phyloP scores from a whole-genome alignment of 2,329 filamentous ascomycete genomes.

The Penicillium frequentans region DNA sequence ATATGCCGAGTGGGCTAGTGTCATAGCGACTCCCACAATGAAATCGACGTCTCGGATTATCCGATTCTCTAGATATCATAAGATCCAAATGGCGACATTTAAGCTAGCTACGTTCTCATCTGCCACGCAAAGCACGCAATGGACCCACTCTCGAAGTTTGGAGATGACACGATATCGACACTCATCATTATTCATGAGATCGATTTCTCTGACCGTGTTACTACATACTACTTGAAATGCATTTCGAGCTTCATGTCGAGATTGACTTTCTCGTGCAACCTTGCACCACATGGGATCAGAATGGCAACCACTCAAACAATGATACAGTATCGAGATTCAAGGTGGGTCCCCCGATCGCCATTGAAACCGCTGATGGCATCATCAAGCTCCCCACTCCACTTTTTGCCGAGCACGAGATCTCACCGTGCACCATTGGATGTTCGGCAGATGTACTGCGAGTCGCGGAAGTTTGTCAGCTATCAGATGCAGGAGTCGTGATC shows the following conservation, averaged over 20 bases:
- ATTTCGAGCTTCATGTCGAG: background rate
- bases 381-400: constrained; percentile 1
- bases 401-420: background rate
- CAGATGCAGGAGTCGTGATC: background rate
- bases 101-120: background rate
- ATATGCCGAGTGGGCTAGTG: background rate
- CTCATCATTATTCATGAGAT: background rate
- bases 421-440: background rate
- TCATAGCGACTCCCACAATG: background rate
- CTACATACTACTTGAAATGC: no score
- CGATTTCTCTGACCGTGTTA: no score
- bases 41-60: background rate
- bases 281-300: background rate
- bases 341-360: constrained; percentile 5
- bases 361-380: constrained; percentile 14
- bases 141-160: background rate
- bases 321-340: background rate
- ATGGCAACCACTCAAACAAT: background rate
- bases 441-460: background rate
- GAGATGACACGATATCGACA: background rate
- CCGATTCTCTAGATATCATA: background rate
- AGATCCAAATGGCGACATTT: background rate
- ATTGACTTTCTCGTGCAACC: background rate
- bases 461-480: background rate
- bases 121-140: constrained; percentile 7